Evolutionary conservation across 345 rosid species (phyloP), one percentile per base, ranked within the genome.

Genomic region (Brassica rapa): DNA sequence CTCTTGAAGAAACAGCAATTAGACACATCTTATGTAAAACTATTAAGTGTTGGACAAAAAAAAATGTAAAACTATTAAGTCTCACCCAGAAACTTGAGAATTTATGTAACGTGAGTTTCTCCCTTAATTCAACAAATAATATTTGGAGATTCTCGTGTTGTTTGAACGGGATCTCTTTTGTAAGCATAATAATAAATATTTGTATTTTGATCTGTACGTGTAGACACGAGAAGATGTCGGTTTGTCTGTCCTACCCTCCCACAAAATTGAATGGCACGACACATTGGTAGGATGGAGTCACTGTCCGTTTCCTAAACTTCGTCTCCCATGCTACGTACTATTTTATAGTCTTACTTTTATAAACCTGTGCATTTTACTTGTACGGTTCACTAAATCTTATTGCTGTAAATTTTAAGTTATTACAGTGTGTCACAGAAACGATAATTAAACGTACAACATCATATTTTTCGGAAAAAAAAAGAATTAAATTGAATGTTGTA

Each of bases 201-300:
- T 14, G 2, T 43, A 15, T 8, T 6, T 10, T 14, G 29, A 65
- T 62, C 14, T 65, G 32, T 6, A 66, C 51, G 68, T 51, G 39
- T 57, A 6, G 4, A 24, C 72, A 74, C 65, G 25, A 67, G 61
- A 46, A 62, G 1, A 9, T 62, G 75, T 77, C 80, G 75, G 75
- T 32, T 49, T 49, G 75, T 61, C 10, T 49, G 75, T 61, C 10
- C 46, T 67, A 11, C 4, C 24, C 8, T 25, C 72, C 59, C 67
- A 75, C 59, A 39, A 63, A 61, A 61, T 55, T 62, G 56, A 77
- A 77, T 70, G 65, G 70, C 80, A 70, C 25, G n/a, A 51, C 75
- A 70, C 65, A 37, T 70, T 57, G 80, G 64, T 70, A 12, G 32
- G 64, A 24, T 70, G n/a, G 37, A 33, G 69, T 59, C 51, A 30